These are phyloP conservation scores for Magnolia officinalis DNA, from an alignment of 164 flowering plant genomes.

Conservation along the genomic window DNA sequence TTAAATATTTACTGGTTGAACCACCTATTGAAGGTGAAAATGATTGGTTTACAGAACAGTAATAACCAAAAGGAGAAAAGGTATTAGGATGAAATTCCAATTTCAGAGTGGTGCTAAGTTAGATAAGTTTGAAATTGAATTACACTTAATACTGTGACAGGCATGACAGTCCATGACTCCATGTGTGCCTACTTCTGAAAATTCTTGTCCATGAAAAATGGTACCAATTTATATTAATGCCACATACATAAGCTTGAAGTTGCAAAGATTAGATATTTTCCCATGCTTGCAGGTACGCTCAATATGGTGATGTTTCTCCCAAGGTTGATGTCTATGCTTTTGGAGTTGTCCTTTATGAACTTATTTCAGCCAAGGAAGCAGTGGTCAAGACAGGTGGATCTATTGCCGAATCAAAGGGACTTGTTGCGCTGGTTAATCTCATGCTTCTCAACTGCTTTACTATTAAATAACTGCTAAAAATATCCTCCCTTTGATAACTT, in stretches of 20 bases:
- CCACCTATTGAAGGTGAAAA: too few species aligned
- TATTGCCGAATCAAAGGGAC: constrained; percentile 59
- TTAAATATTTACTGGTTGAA: too few species aligned
- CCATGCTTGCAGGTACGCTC: constrained; percentile 63
- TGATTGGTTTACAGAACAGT: too few species aligned
- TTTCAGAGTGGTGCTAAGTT: too few species aligned
- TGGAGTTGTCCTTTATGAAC: constrained; percentile 87
- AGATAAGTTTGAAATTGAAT: too few species aligned
- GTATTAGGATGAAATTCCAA: too few species aligned
- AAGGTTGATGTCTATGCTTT: constrained; percentile 91
- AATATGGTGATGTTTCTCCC: constrained; percentile 81
- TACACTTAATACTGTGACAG: too few species aligned
- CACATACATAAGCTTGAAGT: neutral
- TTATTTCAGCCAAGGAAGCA: constrained; percentile 82
- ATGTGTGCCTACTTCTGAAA: too few species aligned
- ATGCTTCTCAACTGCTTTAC: neutral
- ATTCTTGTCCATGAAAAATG: too few species aligned
- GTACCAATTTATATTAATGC: neutral
- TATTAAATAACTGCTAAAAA: neutral
- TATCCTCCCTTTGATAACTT: neutral
- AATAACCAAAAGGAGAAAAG: too few species aligned
- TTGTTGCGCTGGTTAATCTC: constrained; percentile 62
- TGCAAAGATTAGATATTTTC: neutral
- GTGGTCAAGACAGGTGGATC: constrained; percentile 49
- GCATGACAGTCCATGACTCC: too few species aligned